Evolutionary conservation across 2,329 filamentous ascomycete species (phyloP).

Genomic region (Colletotrichum plurivorum): DNA sequence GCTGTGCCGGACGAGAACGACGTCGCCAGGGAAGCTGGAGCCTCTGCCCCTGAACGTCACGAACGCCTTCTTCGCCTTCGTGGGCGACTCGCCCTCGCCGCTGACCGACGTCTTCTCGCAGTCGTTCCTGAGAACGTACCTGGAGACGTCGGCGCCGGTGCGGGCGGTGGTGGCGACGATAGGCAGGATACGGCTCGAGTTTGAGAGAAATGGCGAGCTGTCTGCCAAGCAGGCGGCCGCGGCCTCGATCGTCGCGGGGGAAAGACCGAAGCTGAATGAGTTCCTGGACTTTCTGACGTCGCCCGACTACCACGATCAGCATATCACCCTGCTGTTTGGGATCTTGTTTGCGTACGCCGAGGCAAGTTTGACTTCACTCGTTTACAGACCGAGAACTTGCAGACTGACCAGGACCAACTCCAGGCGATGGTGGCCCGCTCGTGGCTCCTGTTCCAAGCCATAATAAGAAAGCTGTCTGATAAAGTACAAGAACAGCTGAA

Average conservation of each 20-base stretch:
- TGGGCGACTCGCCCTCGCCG: slow-evolving; percentile 28
- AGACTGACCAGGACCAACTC: not conserved
- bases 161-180: slow-evolving; percentile 17
- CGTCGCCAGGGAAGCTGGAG: slow-evolving; percentile 2
- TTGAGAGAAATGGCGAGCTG: not conserved
- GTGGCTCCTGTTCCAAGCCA: slow-evolving; percentile 14
- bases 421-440: slow-evolving; percentile 25
- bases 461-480: slow-evolving; percentile 1
- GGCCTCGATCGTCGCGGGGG: slow-evolving; percentile 1
- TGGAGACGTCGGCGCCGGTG: slow-evolving; percentile 18
- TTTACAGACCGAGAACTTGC: no score
- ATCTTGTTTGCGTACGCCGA: slow-evolving; percentile 22
- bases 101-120: slow-evolving; percentile 29
- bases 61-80: slow-evolving; percentile 27
- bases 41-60: slow-evolving; percentile 11
- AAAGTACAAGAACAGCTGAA: slow-evolving; percentile 16
- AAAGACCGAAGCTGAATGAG: slow-evolving; percentile 8
- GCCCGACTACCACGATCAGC: slow-evolving; percentile 17
- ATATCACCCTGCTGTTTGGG: slow-evolving; percentile 25
- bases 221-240: slow-evolving; percentile 2
- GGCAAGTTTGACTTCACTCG: not conserved
- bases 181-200: slow-evolving; percentile 15
- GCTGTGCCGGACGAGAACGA: slow-evolving; percentile 5
- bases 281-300: slow-evolving; percentile 17
- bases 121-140: slow-evolving; percentile 25